These are phyloP conservation scores for Colletotrichum cuscutae DNA, from an alignment of 2,329 filamentous ascomycete species.

Conservation along the genomic window DNA sequence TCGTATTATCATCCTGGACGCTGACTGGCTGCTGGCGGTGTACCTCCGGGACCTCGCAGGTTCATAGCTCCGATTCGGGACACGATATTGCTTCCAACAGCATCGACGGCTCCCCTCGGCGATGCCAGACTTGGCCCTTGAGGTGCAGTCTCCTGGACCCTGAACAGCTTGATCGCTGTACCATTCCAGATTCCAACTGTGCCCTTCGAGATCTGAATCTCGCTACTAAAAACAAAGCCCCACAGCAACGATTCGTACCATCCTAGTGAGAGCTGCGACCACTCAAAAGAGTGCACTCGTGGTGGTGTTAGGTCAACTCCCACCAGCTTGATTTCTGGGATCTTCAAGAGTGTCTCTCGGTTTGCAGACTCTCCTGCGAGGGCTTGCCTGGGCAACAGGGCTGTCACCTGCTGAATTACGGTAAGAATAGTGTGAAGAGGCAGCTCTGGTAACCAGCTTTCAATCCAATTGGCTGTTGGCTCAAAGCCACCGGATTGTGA, in stretches of 20 bases:
- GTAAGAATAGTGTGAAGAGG: conserved; percentile 88
- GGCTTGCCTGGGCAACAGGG: conserved; percentile 64
- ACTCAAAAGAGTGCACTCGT: conserved; percentile 90
- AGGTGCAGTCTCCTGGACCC: conserved; percentile 85
- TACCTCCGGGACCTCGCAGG: conserved; percentile 57
- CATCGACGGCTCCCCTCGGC: conserved; percentile 91
- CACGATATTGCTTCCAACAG: conserved; percentile 90
- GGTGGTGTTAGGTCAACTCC: conserved; percentile 80
- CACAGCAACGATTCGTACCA: conserved; percentile 97
- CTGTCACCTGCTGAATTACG: conserved; percentile 74
- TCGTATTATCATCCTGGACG: conserved; percentile 10
- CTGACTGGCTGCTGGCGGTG: conserved; percentile 8
- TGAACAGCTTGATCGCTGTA: conserved; percentile 87
- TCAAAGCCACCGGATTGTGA: conserved; percentile 74
- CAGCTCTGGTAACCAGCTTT: conserved; percentile 91
- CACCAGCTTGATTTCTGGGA: conserved; percentile 71
- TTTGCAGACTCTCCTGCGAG: conserved; percentile 54
- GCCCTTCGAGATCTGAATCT: conserved; percentile 88
- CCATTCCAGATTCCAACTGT: conserved; percentile 95
- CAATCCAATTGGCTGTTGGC: conserved; percentile 87
- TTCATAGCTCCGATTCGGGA: conserved; percentile 86
- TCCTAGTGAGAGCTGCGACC: conserved; percentile 88
- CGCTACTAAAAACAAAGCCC: conserved; percentile 90
- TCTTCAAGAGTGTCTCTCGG: conserved; percentile 61
- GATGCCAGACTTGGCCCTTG: conserved; percentile 84